phyloP scores from a whole-genome alignment of 2,329 filamentous ascomycete genomes.

The Aspergillus versicolor region DNA sequence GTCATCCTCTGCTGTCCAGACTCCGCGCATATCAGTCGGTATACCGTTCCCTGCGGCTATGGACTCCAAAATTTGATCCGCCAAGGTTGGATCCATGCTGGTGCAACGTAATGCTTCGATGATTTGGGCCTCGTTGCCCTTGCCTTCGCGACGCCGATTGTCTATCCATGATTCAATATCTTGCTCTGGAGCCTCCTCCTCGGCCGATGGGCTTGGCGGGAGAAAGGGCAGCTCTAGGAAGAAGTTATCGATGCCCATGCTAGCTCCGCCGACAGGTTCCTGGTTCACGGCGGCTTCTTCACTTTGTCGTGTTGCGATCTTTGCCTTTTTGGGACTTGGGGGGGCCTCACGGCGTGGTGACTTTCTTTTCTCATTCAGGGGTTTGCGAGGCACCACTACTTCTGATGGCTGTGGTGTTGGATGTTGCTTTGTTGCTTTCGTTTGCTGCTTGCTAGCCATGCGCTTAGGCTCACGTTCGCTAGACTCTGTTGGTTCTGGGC shows the following conservation, averaged over 20 bases:
- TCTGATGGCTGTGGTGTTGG: background rate
- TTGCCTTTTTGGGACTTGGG: background rate
- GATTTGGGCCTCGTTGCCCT: constrained; percentile 30
- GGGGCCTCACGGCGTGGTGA: background rate
- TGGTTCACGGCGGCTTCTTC: background rate
- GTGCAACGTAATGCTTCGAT: constrained; percentile 39
- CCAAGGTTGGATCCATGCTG: constrained; percentile 40
- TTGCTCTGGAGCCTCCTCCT: constrained; percentile 19
- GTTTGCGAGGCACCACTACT: background rate
- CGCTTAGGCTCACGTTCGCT: background rate
- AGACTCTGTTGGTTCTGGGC: background rate
- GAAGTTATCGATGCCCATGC: constrained; percentile 19
- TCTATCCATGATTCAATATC: constrained; percentile 43
- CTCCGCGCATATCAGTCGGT: constrained; percentile 42
- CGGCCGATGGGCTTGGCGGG: constrained; percentile 22
- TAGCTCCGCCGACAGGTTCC: constrained; percentile 1
- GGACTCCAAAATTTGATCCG: constrained; percentile 35
- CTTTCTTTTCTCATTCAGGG: background rate
- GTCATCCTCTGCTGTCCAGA: constrained; percentile 51
- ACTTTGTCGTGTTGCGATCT: background rate
- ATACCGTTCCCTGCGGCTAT: constrained; percentile 34
- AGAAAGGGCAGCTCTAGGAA: constrained; percentile 34
- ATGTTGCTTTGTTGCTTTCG: constrained; percentile 9
- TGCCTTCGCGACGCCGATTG: constrained; percentile 29
- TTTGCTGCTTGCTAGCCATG: constrained; percentile 4